Conservation (phyloP, 495 filamentous ascomycete genomes). For the Saxophila tyrrhenica region DNA sequence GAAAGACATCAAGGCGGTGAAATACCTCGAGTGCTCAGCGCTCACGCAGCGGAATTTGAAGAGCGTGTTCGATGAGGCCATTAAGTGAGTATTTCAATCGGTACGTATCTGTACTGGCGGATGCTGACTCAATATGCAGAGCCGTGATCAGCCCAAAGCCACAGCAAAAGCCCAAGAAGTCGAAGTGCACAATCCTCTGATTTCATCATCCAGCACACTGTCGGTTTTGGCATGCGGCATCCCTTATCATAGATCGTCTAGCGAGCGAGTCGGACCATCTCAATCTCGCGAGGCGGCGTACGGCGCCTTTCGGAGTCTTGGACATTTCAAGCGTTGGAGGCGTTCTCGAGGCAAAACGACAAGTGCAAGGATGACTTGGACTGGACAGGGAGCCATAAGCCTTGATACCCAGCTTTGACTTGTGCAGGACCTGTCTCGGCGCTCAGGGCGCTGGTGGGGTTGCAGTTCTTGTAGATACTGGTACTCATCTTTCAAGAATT, state of each 20-base stretch:
- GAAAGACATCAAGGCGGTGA: slow-evolving; percentile 85
- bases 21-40: slow-evolving; percentile 97
- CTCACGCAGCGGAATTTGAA: slow-evolving; percentile 92
- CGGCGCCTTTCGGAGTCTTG: not conserved
- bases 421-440: not conserved
- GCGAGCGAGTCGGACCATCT: not conserved
- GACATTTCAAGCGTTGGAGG: not conserved
- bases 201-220: too few species aligned
- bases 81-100: slow-evolving; percentile 49
- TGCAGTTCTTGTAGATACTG: not conserved
- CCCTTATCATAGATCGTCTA: not conserved
- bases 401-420: not conserved
- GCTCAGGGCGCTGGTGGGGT: not conserved
- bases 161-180: slow-evolving; percentile 47
- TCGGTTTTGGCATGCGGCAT: not conserved
- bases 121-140: slow-evolving; percentile 23
- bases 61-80: slow-evolving; percentile 96
- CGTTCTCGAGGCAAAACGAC: too few species aligned
- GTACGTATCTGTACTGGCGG: not conserved
- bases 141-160: slow-evolving; percentile 75
- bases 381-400: not conserved
- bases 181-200: slow-evolving; percentile 67
- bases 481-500: not conserved
- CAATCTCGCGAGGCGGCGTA: not conserved
- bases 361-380: too few species aligned